phyloP scores from a whole-genome alignment of 352 stramenopile genomes.

The Stephanocyclus meneghinianus region DNA sequence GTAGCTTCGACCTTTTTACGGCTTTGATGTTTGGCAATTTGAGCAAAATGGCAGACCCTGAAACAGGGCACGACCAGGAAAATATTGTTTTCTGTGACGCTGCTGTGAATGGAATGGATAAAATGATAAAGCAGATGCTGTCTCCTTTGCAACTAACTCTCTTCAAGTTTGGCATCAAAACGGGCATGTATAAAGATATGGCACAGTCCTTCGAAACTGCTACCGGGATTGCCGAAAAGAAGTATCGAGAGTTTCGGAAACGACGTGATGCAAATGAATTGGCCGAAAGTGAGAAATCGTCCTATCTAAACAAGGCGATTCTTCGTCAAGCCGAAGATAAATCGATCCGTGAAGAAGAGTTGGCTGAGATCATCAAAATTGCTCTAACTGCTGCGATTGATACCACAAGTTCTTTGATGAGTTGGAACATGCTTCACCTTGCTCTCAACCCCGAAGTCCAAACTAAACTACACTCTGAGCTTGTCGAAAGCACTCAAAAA shows the following conservation, averaged over 20 bases:
- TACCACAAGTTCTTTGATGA: conserved; percentile 32
- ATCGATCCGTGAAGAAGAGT: conserved; percentile 24
- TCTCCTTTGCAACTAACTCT: conserved; percentile 29
- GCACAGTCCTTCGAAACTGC: conserved; percentile 3
- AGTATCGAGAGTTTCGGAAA: conserved; percentile 17
- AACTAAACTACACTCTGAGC: conserved; percentile 30
- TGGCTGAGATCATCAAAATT: conserved; percentile 33
- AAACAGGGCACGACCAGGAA: conserved; percentile 20
- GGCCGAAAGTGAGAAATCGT: conserved; percentile 30
- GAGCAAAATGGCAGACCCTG: conserved; percentile 25
- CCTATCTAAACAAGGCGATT: conserved; percentile 27
- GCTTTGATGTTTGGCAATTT: conserved; percentile 45
- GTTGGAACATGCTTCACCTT: conserved; percentile 40
- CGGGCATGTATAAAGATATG: conserved; percentile 22
- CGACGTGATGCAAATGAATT: conserved; percentile 15
- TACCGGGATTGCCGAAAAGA: conserved; percentile 22
- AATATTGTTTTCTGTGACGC: conserved; percentile 34
- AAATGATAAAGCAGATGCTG: conserved; percentile 13
- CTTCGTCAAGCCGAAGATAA: conserved; percentile 18
- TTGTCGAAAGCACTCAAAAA: conserved; percentile 23
- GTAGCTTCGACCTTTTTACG: conserved; percentile 42
- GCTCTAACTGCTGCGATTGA: conserved; percentile 26
- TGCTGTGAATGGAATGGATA: conserved; percentile 17
- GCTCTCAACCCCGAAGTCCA: conserved; percentile 34
- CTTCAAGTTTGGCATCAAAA: conserved; percentile 21